A percentile compares a stretch with the other conserved stretches of the same genome.
Evolutionary conservation across 2,329 filamentous ascomycete species (phyloP).

Genomic region (Aspergillus japonicus): DNA sequence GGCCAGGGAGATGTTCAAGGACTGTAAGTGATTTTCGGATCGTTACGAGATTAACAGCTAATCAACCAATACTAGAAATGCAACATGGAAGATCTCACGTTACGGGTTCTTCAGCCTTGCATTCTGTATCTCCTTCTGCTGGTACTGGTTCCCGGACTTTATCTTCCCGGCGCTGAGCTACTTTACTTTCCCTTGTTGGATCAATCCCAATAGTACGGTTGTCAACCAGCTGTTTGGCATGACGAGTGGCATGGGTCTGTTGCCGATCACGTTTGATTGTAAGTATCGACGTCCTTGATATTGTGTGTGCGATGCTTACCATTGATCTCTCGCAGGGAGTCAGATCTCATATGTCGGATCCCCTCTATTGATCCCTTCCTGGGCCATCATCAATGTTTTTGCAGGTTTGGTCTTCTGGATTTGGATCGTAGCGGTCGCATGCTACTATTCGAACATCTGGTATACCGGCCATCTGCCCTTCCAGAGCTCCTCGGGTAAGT

Average conservation of each 20-base stretch:
- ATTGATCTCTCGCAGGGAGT: conserved; percentile 18
- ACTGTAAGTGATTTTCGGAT: conserved; percentile 31
- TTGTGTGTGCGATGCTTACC: background rate
- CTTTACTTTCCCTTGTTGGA: conserved; percentile 33
- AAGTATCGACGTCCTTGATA: conserved; percentile 43
- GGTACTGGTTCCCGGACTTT: conserved; percentile 32
- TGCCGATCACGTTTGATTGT: conserved; percentile 45
- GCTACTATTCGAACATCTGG: conserved; percentile 67
- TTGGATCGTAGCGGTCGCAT: conserved; percentile 54
- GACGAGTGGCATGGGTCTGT: conserved; percentile 29
- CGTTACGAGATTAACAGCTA: no score
- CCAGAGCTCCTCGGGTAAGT: conserved; percentile 30
- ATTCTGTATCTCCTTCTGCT: conserved; percentile 25
- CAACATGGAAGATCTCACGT: conserved; percentile 43
- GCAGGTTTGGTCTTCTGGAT: conserved; percentile 65
- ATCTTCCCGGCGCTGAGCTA: conserved; percentile 31
- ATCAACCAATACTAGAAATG: conserved; percentile 19
- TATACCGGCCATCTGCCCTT: conserved; percentile 63
- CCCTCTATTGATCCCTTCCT: conserved; percentile 65
- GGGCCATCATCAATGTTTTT: conserved; percentile 68
- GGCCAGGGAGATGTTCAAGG: conserved; percentile 48
- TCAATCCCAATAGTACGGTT: conserved; percentile 25
- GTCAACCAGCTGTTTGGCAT: conserved; percentile 33
- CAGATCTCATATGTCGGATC: conserved; percentile 28
- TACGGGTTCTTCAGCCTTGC: conserved; percentile 26